phyloP scores from a whole-genome alignment of 192 early-diverging fungal genomes.

The Coemansia sp. region DNA sequence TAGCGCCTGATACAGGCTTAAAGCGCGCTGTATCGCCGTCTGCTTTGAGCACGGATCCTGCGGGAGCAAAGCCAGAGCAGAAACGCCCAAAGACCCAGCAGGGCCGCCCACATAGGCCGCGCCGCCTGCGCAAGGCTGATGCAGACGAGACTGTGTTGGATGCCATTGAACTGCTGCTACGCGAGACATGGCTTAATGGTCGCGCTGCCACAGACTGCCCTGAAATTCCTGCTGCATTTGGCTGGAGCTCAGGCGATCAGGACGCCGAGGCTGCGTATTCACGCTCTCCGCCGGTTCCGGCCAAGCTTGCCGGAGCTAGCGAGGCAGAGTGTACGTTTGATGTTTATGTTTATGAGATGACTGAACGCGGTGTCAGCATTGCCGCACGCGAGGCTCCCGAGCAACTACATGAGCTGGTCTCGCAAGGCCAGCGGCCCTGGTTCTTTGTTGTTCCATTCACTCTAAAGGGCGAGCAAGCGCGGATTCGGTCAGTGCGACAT shows the following conservation, averaged over 20 bases:
- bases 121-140: constrained; percentile 25
- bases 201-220: background rate
- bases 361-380: constrained; percentile 41
- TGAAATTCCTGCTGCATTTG: constrained; percentile 25
- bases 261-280: constrained; percentile 32
- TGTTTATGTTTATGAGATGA: constrained; percentile 42
- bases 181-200: constrained; percentile 15
- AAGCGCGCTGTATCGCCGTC: background rate
- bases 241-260: constrained; percentile 32
- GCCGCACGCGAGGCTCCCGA: constrained; percentile 38
- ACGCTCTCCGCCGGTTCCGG: constrained; percentile 28
- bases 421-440: constrained; percentile 39
- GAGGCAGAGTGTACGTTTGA: constrained; percentile 36
- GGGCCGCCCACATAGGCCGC: constrained; percentile 10
- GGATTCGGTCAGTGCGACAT: constrained; percentile 41
- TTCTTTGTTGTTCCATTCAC: constrained; percentile 40
- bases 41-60: background rate
- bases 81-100: constrained; percentile 32
- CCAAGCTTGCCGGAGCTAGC: constrained; percentile 38
- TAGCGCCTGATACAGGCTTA: background rate
- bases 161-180: constrained; percentile 31
- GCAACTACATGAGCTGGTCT: constrained; percentile 26
- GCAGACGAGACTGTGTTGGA: constrained; percentile 42
- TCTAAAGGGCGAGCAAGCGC: constrained; percentile 36
- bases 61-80: background rate